These are phyloP conservation scores for Lachancea meyersii DNA, from an alignment of 805 yeast genomes.

Conservation along the genomic window DNA sequence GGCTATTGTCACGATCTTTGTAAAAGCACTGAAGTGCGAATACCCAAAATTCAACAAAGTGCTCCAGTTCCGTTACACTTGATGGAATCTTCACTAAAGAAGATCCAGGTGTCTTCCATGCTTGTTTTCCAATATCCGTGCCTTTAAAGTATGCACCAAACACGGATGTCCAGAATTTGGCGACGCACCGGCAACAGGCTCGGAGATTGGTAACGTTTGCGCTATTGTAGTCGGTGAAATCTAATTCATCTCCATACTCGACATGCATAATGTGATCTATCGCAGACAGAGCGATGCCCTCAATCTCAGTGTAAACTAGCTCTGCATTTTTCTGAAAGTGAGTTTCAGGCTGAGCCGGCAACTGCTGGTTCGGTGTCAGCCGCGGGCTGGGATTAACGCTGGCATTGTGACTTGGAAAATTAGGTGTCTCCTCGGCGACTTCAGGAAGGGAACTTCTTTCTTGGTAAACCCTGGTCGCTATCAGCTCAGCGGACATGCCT, in stretches of 20 bases:
- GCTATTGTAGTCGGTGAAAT: constrained; percentile 44
- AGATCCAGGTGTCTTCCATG: constrained; percentile 27
- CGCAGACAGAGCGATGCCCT: constrained; percentile 38
- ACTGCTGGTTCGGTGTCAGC: background rate
- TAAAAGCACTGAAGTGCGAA: constrained; percentile 41
- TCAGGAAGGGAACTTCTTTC: constrained; percentile 26
- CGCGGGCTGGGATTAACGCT: background rate
- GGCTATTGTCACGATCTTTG: constrained; percentile 29
- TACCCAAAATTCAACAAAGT: constrained; percentile 50
- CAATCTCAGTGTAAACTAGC: constrained; percentile 36
- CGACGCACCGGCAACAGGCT: constrained; percentile 40
- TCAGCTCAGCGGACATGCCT: constrained; percentile 43
- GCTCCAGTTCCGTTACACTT: constrained; percentile 25
- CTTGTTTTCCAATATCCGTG: constrained; percentile 16
- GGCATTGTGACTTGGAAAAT: background rate
- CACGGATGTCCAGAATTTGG: constrained; percentile 49
- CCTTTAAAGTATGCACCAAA: constrained; percentile 45
- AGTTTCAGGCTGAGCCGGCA: background rate
- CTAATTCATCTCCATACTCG: constrained; percentile 52
- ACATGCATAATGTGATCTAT: constrained; percentile 46
- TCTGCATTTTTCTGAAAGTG: background rate
- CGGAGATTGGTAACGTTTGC: constrained; percentile 31
- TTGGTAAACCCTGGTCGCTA: constrained; percentile 36
- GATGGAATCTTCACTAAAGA: constrained; percentile 29
- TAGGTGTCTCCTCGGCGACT: background rate